Percentiles rank a stretch among this genome's conserved stretches.
These are phyloP conservation scores for Thuidium tamariscinum DNA, from an alignment of 225 moss, liverwort and hornwort genomes.

Conservation along the genomic window DNA sequence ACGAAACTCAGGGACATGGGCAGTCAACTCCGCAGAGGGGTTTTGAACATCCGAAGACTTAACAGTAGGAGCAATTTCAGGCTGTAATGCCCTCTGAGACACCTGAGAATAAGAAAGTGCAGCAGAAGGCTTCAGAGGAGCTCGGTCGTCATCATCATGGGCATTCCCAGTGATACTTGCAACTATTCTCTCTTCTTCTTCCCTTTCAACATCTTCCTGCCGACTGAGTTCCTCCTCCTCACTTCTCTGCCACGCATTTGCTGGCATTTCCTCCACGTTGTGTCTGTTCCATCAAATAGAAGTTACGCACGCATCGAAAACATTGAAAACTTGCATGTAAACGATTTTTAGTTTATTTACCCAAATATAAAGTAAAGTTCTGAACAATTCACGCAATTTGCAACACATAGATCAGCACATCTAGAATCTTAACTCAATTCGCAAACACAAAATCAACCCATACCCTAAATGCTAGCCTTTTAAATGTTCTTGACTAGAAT, in stretches of 20 bases:
- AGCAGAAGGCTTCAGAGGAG: constrained; percentile 55
- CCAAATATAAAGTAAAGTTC: background rate
- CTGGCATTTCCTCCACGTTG: constrained; percentile 44
- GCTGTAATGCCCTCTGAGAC: constrained; percentile 36
- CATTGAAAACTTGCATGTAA: background rate
- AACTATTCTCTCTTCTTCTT: constrained; percentile 74
- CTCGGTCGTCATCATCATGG: constrained; percentile 83
- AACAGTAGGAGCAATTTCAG: constrained; percentile 26
- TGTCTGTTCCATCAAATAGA: constrained; percentile 11
- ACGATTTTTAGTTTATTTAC: background rate
- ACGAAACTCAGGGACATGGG: constrained; percentile 56
- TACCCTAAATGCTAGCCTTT: background rate
- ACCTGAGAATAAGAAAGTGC: constrained; percentile 33
- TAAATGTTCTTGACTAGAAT: background rate
- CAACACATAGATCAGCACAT: background rate
- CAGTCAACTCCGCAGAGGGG: constrained; percentile 7
- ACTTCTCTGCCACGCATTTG: constrained; percentile 37
- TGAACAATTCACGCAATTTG: background rate
- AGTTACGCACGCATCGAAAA: background rate
- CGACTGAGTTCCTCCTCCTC: constrained; percentile 47
- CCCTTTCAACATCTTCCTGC: constrained; percentile 45
- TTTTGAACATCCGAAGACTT: constrained; percentile 49
- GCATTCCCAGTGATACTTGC: constrained; percentile 57
- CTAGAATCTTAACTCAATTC: background rate
- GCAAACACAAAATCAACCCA: background rate